These are phyloP conservation scores for Malus hybrid DNA, from an alignment of 331 rosid genomes.

Conservation along the genomic window DNA sequence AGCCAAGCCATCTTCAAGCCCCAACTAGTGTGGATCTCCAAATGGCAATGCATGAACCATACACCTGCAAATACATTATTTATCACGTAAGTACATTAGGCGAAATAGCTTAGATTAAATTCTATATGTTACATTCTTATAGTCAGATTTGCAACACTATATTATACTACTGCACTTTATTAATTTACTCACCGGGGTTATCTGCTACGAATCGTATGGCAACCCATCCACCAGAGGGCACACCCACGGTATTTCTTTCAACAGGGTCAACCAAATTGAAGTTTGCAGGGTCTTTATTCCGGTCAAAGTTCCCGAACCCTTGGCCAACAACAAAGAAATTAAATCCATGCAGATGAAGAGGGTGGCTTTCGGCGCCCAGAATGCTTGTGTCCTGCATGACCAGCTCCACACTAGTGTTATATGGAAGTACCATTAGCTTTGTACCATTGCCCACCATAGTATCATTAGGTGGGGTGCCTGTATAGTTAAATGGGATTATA, in stretches of 20 bases:
- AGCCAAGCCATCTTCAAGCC: constrained; percentile 46
- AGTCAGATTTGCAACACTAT: background rate
- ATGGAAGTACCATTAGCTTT: constrained; percentile 31
- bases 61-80: constrained; percentile 9
- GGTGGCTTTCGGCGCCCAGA: constrained; percentile 30
- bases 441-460: constrained; percentile 37
- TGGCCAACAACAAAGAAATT: constrained; percentile 41
- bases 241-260: constrained; percentile 32
- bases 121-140: no score
- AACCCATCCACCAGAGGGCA: constrained; percentile 52
- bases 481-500: constrained; percentile 26
- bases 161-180: background rate
- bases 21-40: constrained; percentile 37
- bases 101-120: no score
- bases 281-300: constrained; percentile 24
- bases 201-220: constrained; percentile 35
- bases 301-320: constrained; percentile 42
- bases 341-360: constrained; percentile 39
- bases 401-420: constrained; percentile 31
- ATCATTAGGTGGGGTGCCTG: constrained; percentile 31
- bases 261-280: constrained; percentile 38
- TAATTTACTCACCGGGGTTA: constrained; percentile 29
- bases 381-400: constrained; percentile 43
- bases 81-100: background rate
- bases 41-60: constrained; percentile 40